Evolutionary conservation across 2,329 filamentous ascomycete species (phyloP), one percentile per base, ranked within the genome.

Genomic region (Didymella keratinophila): DNA sequence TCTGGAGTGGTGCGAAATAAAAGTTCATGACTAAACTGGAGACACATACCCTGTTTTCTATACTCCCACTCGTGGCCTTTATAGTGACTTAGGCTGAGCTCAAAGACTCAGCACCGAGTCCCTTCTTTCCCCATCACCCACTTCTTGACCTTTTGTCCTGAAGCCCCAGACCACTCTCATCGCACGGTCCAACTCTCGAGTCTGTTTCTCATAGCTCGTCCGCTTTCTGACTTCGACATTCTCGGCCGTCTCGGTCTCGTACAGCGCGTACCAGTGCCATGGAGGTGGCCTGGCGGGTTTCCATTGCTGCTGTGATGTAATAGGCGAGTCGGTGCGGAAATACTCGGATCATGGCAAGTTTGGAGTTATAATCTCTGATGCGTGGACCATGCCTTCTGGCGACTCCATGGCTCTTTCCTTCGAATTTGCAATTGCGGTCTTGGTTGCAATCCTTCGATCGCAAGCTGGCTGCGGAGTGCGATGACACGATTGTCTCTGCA

Each of bases 1-100:
- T 65, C 27, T 60, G 57, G 57, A 1, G 36, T 11, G 21, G 23
- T 12, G 14, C 25, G 10, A 18, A 11, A 25, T 16, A 14, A 23
- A 27, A 14, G 2, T 42, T 14, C 12, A 8, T 42, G 5, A 14
- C 7, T 42, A 3, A 7, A 7, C 2, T 3, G 4, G 11, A 14
- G 18, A 11, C 16, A 32, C 30, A 16, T 8, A 8, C 11, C 9
- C 3, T 30, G 28, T 37, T 37, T 34, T 18, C 7, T 5, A n/a
- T 36, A 11, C 16, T 36, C 16, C n/a, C 5, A 8, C 5, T 3
- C 32, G 8, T 36, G 3, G 7, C 16, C 32, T n/a, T 36, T 18
- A 8, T 14, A 8, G 32, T 18, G 32, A n/a, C 14, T 16, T 4
- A n/a, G 32, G 16, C 12, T 18, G 34, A 10, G 16, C 7, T 20